phyloP scores from a whole-genome alignment of 139 green algal genomes.

The Zygnema cylindricum region DNA sequence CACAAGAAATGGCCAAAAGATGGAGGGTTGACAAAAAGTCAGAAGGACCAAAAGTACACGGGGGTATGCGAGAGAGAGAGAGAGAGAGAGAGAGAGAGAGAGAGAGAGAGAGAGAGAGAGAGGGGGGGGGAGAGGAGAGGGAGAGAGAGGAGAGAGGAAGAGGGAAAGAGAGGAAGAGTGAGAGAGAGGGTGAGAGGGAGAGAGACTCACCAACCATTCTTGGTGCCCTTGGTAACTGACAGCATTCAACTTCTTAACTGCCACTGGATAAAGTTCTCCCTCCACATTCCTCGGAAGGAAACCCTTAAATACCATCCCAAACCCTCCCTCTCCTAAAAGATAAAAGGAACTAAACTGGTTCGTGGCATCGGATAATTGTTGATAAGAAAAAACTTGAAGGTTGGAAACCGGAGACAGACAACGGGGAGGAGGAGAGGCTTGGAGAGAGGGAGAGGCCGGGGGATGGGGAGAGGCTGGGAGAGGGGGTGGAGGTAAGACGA shows the following conservation, averaged over 20 bases:
- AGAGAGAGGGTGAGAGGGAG: too few relatives aligned
- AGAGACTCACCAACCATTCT: constrained; percentile 53
- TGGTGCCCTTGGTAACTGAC: constrained; percentile 43
- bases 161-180: too few relatives aligned
- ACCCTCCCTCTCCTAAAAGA: constrained; percentile 23
- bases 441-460: neutral
- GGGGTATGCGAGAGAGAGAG: neutral
- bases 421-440: too few relatives aligned
- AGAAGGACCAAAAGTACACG: neutral
- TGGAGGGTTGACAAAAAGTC: neutral
- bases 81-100: neutral
- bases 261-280: neutral
- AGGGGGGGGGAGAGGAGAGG: neutral
- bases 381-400: neutral
- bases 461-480: neutral
- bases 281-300: constrained; percentile 23
- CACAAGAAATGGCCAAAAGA: neutral
- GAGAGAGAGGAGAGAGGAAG: neutral
- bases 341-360: constrained; percentile 16
- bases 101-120: neutral
- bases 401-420: neutral
- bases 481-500: neutral
- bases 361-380: constrained; percentile 2
- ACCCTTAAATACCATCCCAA: constrained; percentile 50
- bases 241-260: constrained; percentile 42